Evolutionary conservation across 352 stramenopile genomes (phyloP).

Genomic region (Pythium biforme): DNA sequence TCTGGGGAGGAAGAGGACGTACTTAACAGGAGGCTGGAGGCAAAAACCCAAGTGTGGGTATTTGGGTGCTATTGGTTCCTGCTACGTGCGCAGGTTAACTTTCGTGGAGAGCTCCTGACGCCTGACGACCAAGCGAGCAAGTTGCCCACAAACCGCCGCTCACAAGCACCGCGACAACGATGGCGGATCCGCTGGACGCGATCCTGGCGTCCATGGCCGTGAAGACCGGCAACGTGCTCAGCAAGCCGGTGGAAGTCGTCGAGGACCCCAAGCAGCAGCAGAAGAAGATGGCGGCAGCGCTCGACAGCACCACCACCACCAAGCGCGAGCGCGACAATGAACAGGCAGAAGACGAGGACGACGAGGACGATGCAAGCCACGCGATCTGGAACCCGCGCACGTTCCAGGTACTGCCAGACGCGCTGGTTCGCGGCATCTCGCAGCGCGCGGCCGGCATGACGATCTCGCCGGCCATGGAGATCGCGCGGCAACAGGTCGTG

Average conservation of each 20-base stretch:
- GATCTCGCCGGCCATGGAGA: slow-evolving; percentile 56
- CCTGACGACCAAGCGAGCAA: slow-evolving; percentile 4
- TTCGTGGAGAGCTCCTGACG: neutral
- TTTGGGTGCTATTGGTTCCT: neutral
- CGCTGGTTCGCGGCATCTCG: slow-evolving; percentile 21
- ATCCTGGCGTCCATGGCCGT: slow-evolving; percentile 82
- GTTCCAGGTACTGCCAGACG: slow-evolving; percentile 20
- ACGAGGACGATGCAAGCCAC: neutral
- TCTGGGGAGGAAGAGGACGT: neutral
- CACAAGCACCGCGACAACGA: neutral
- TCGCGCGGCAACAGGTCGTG: slow-evolving; percentile 66
- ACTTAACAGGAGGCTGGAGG: neutral
- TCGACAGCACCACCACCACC: no score
- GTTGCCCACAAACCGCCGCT: no score
- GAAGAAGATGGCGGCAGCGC: no score
- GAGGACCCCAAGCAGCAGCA: slow-evolving; percentile 2
- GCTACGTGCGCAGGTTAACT: slow-evolving; percentile 5
- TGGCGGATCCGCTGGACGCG: slow-evolving; percentile 55
- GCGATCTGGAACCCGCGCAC: slow-evolving; percentile 31
- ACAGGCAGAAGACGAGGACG: slow-evolving; percentile 1
- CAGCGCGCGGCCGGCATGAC: slow-evolving; percentile 14
- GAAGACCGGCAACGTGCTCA: slow-evolving; percentile 66
- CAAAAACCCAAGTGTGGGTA: neutral
- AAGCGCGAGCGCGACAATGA: slow-evolving; percentile 31
- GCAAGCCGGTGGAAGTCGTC: slow-evolving; percentile 4